phyloP scores from a whole-genome alignment of 371 early-diverging fungal species.

The Mortierella sp. region DNA sequence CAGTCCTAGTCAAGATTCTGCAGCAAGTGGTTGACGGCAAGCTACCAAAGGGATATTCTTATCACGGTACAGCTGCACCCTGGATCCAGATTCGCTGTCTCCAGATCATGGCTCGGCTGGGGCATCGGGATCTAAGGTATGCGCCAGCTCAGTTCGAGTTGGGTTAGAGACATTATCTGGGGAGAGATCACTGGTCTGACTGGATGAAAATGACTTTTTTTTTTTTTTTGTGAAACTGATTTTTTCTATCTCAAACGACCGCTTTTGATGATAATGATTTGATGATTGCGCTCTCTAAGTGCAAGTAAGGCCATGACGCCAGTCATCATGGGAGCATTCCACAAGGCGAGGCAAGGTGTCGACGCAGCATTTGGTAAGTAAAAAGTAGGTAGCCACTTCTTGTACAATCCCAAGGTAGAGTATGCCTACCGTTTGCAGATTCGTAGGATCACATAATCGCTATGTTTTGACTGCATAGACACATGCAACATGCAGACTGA shows the following conservation, averaged over 20 bases:
- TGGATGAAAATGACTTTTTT: background rate
- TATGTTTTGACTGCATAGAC: background rate
- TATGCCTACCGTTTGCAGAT: background rate
- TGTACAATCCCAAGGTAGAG: background rate
- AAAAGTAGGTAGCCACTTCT: background rate
- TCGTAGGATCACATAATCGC: background rate
- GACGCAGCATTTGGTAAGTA: slow-evolving; percentile 56
- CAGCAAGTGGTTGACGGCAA: slow-evolving; percentile 51
- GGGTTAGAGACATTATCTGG: too few species aligned
- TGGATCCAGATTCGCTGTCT: slow-evolving; percentile 57
- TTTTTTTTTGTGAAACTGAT: slow-evolving; percentile 1
- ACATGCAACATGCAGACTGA: slow-evolving; percentile 5
- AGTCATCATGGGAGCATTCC: slow-evolving; percentile 40
- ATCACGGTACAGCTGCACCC: slow-evolving; percentile 51
- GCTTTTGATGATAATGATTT: background rate
- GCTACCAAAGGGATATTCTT: slow-evolving; percentile 49
- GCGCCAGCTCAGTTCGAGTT: background rate
- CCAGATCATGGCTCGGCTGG: slow-evolving; percentile 45
- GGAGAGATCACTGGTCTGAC: background rate
- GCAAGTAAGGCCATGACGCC: slow-evolving; percentile 55
- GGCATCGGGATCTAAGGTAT: slow-evolving; percentile 52
- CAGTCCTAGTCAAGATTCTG: slow-evolving; percentile 38
- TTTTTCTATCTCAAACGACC: background rate
- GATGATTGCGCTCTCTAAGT: slow-evolving; percentile 26
- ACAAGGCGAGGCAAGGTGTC: slow-evolving; percentile 47